Evolutionary conservation across 2,329 filamentous ascomycete species (phyloP).

Genomic region (Penicillium sumatraense): DNA sequence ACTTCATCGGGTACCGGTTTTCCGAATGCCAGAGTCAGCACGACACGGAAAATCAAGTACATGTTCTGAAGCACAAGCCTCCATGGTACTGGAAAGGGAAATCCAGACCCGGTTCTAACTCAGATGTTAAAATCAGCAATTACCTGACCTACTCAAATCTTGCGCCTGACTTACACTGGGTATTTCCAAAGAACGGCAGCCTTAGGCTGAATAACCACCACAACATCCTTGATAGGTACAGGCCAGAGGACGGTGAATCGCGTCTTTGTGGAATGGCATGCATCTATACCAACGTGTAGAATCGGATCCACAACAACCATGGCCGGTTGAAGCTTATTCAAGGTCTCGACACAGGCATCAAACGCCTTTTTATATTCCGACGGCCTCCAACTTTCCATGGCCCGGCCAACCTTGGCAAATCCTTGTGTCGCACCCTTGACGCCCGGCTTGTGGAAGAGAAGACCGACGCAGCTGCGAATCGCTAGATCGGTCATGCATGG

Average conservation of each 20-base stretch:
- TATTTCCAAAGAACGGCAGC: slow-evolving; percentile 38
- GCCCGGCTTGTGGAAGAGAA: slow-evolving; percentile 37
- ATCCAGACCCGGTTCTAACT: slow-evolving; percentile 49
- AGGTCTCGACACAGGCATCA: slow-evolving; percentile 42
- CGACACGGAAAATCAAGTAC: slow-evolving; percentile 38
- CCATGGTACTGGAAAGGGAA: slow-evolving; percentile 53
- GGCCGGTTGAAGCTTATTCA: slow-evolving; percentile 44
- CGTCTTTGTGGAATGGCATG: slow-evolving; percentile 41
- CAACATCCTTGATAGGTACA: slow-evolving; percentile 52
- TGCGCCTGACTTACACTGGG: slow-evolving; percentile 30
- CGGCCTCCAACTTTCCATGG: slow-evolving; percentile 43
- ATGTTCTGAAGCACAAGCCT: slow-evolving; percentile 50
- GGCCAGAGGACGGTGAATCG: slow-evolving; percentile 49
- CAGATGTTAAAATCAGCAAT: background rate
- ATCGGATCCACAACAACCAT: slow-evolving; percentile 51
- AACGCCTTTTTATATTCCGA: slow-evolving; percentile 49
- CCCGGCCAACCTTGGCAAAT: slow-evolving; percentile 31
- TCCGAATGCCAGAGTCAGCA: slow-evolving; percentile 5
- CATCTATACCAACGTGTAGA: slow-evolving; percentile 51
- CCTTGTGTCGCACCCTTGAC: slow-evolving; percentile 41
- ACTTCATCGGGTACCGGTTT: slow-evolving; percentile 24
- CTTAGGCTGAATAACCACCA: slow-evolving; percentile 43
- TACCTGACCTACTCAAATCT: background rate
- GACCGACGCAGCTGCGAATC: slow-evolving; percentile 30
- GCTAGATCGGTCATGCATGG: slow-evolving; percentile 40